A percentile compares a stretch with the other conserved stretches of the same genome.
Evolutionary conservation across 2,329 filamentous ascomycete species (phyloP).

Genomic region (Botryotinia narcissicola): DNA sequence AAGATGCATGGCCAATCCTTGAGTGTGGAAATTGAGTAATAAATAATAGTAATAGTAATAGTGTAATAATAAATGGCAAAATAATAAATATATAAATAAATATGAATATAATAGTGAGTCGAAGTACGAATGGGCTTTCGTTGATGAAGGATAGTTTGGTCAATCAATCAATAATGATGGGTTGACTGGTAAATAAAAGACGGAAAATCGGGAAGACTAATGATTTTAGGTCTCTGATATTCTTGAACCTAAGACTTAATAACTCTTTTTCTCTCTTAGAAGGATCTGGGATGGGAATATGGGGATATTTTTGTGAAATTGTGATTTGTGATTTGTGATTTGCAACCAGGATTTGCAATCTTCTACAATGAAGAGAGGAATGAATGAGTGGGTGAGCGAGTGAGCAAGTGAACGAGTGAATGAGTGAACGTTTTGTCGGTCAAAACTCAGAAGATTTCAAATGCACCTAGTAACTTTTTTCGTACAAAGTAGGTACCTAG

Average conservation of each 20-base stretch:
- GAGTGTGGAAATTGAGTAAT: neutral
- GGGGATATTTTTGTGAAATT: neutral
- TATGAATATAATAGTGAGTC: neutral
- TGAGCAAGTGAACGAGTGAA: neutral
- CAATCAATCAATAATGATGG: neutral
- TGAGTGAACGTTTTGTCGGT: neutral
- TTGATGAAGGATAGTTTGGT: neutral
- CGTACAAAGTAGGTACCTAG: neutral
- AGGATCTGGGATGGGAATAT: neutral
- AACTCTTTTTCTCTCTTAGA: neutral
- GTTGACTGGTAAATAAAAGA: neutral
- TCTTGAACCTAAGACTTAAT: neutral
- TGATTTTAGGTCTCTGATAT: neutral
- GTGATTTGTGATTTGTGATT: neutral
- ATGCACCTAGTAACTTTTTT: neutral
- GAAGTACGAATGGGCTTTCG: neutral
- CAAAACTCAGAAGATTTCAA: constrained; percentile 5
- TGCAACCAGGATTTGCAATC: constrained; percentile 1
- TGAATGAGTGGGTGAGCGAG: neutral
- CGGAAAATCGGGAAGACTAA: neutral
- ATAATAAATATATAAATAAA: neutral
- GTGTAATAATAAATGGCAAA: neutral
- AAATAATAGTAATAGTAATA: neutral
- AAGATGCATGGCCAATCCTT: constrained; percentile 14
- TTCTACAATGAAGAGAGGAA: neutral